phyloP scores from a whole-genome alignment of 2,329 filamentous ascomycete genomes.

The Plenodomus lindquistii region DNA sequence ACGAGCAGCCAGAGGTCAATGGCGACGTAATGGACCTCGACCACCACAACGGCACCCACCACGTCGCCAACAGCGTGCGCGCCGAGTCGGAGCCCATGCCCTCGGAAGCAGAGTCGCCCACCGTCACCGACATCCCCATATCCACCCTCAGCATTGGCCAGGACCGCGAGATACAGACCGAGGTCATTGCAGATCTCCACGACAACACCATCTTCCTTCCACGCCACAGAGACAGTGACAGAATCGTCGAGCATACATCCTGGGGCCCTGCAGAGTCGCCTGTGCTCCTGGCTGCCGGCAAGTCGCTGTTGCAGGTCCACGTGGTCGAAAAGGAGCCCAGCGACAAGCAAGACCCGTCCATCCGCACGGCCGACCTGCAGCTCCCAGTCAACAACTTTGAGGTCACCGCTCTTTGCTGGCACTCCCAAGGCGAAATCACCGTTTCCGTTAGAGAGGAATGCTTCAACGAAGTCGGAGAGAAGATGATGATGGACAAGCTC shows the following conservation, averaged over 20 bases:
- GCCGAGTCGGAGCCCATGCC: conserved; percentile 42
- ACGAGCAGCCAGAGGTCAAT: conserved; percentile 42
- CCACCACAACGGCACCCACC: conserved; percentile 34
- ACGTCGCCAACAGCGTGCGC: conserved; percentile 33
- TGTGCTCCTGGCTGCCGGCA: conserved; percentile 41
- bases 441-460: conserved; percentile 42
- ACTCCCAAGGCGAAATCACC: conserved; percentile 36
- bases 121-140: conserved; percentile 43
- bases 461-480: conserved; percentile 42
- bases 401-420: conserved; percentile 45
- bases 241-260: conserved; percentile 37
- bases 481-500: conserved; percentile 44
- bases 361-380: conserved; percentile 28
- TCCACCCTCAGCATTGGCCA: conserved; percentile 46
- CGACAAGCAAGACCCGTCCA: conserved; percentile 8
- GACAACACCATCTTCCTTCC: conserved; percentile 36
- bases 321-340: conserved; percentile 24
- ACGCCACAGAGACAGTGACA: conserved; percentile 23
- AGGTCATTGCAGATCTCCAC: conserved; percentile 38
- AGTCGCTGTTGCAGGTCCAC: conserved; percentile 41
- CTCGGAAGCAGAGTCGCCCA: conserved; percentile 45
- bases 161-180: conserved; percentile 44
- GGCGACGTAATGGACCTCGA: conserved; percentile 55
- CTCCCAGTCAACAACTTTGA: conserved; percentile 37
- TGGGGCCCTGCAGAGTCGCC: conserved; percentile 40